A percentile compares a stretch with the other conserved stretches of the same genome.
phyloP scores from a whole-genome alignment of 1,139 yeast genomes.

The Pneumocystis murina region DNA sequence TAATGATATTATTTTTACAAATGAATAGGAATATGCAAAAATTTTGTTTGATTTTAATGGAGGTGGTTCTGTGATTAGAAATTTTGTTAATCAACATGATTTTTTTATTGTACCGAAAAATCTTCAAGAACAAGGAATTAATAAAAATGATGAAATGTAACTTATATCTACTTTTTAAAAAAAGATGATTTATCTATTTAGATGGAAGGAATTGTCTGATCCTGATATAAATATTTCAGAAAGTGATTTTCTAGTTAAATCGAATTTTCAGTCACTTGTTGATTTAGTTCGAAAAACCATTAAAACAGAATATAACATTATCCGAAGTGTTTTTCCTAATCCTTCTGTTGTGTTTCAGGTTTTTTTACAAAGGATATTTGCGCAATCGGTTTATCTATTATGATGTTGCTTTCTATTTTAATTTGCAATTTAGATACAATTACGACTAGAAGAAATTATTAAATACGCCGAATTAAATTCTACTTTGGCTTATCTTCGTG shows the following conservation, averaged over 20 bases:
- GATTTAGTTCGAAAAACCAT: conserved; percentile 35
- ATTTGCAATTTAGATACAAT: conserved; percentile 33
- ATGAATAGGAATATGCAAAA: conserved; percentile 36
- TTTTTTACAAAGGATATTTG: conserved; percentile 63
- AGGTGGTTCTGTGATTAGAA: conserved; percentile 67
- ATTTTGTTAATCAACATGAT: conserved; percentile 69
- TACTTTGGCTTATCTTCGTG: conserved; percentile 61
- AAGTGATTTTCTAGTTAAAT: conserved; percentile 21
- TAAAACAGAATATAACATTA: conserved; percentile 57
- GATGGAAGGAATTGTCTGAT: conserved; percentile 35
- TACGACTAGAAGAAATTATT: conserved; percentile 48
- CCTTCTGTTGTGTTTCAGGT: conserved; percentile 52
- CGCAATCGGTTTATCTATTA: conserved; percentile 32
- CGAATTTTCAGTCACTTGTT: conserved; percentile 27
- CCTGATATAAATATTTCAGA: conserved; percentile 30
- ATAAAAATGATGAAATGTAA: conserved; percentile 24
- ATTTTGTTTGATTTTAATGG: conserved; percentile 73
- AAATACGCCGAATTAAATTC: conserved; percentile 51
- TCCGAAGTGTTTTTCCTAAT: conserved; percentile 56
- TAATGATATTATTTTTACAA: background rate
- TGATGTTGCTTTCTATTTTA: background rate
- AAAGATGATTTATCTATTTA: background rate
- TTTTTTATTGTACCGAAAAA: conserved; percentile 44
- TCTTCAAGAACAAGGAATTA: conserved; percentile 24
- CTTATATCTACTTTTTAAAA: background rate